Conservation (phyloP, 306 rosid genomes). For the Castanea mollissima region DNA sequence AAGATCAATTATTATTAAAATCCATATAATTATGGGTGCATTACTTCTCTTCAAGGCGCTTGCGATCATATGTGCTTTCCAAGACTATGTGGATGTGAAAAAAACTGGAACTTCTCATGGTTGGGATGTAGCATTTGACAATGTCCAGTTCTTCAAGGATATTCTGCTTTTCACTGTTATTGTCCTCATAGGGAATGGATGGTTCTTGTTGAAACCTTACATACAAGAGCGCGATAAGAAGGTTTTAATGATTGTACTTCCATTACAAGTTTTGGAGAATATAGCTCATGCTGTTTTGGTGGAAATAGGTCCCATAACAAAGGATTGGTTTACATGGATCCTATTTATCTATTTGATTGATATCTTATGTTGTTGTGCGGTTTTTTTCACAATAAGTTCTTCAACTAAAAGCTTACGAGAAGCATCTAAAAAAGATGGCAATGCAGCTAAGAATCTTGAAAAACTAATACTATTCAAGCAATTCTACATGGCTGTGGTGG, state of each 20-base stretch:
- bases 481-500: conserved; percentile 8
- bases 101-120: conserved; percentile 8
- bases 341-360: conserved; percentile 2
- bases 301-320: not conserved
- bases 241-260: conserved; percentile 6
- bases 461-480: conserved; percentile 8
- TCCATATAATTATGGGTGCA: conserved; percentile 3
- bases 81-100: not conserved
- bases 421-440: conserved; percentile 10
- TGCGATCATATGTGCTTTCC: conserved; percentile 1
- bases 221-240: conserved; percentile 18
- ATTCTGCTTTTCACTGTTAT: conserved; percentile 17
- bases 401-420: conserved; percentile 4
- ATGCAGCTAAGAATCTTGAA: conserved; percentile 5
- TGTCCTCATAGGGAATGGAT: conserved; percentile 6
- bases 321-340: conserved; percentile 4
- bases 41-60: conserved; percentile 11
- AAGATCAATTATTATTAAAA: not conserved
- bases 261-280: conserved; percentile 15
- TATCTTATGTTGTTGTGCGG: conserved; percentile 8
- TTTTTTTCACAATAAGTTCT: conserved; percentile 4
- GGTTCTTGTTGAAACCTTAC: conserved; percentile 11
- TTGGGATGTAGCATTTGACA: conserved; percentile 14
- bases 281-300: not conserved
- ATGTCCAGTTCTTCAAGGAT: not conserved